Evolutionary conservation across 2,329 filamentous ascomycete genomes (phyloP), one percentile per base, ranked within the genome.

Genomic region (Ophiostoma himal-ulmi): DNA sequence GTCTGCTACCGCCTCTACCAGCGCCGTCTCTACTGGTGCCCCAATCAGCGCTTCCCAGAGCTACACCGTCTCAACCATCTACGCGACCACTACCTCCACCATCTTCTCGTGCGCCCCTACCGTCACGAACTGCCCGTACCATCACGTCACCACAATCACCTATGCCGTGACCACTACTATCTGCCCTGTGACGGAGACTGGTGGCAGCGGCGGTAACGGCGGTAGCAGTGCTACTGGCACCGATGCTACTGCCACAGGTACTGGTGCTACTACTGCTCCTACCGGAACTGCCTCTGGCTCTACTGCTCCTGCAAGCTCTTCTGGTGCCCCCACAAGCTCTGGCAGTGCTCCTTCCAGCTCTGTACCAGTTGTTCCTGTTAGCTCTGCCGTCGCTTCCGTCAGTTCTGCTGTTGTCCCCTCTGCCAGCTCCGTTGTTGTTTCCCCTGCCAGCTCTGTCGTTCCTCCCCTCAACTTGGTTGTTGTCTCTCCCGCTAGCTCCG

Each of bases 101-200:
- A 73, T 78, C 68, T 74, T 73, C 13, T 75, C 75, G 5, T 78
- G 76, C 69, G 72, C 75, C 11, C 72, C 75, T 0, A 75, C 71
- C 11, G 66, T 77, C 8, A 77, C 76, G 48, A 69, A 75, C 68
- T 78, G 76, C 74, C 76, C 77, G 8, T 72, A 69, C 64, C 72
- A 73, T 60, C 60, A 73, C 57, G 74, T 76, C 30, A 76, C 75
- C 22, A 75, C 74, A 22, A 73, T 77, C 73, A 75, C 76, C 54
- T 73, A 77, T 57, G 74, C 77, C 62, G 69, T 71, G 17, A 69
- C 75, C 52, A 82, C 80, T 62, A 83, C 81, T 5, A 76, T 82
- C 70, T 82, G 81, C 78, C 81, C 82, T 13, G 78, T 82, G 30
- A 75, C 74, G 34, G 72, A 71, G 48, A 69, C 72, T 1, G 48